Conservation (phyloP, 164 flowering plant species). For the Chimonanthus praecox region DNA sequence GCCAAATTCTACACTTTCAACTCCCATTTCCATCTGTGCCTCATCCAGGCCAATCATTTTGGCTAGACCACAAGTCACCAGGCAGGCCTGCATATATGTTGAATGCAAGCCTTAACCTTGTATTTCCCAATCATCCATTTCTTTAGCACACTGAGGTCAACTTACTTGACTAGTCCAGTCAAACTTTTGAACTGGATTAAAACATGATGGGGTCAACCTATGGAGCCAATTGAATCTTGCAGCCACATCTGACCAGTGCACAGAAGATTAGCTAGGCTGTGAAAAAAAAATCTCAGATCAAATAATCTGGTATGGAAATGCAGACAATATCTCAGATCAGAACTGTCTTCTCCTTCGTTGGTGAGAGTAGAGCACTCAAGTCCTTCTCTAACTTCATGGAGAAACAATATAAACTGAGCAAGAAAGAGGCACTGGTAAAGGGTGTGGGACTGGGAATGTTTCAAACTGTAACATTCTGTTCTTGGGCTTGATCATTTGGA, state of each 20-base stretch:
- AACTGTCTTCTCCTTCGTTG: constrained; percentile 68
- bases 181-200: background rate
- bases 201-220: background rate
- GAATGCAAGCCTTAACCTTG: background rate
- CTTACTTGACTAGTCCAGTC: background rate
- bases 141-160: background rate
- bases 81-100: background rate
- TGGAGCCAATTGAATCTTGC: background rate
- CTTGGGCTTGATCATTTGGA: constrained; percentile 72
- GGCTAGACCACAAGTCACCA: background rate
- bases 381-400: constrained; percentile 44
- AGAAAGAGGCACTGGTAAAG: constrained; percentile 53
- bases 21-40: background rate
- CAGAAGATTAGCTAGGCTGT: background rate
- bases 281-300: background rate
- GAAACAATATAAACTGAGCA: constrained; percentile 37
- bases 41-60: background rate
- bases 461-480: constrained; percentile 48
- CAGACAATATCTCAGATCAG: constrained; percentile 65
- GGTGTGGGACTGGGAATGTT: constrained; percentile 65
- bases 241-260: background rate
- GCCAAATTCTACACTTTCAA: too few relatives aligned
- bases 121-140: background rate
- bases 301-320: background rate
- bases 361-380: constrained; percentile 45